Evolutionary conservation across 345 rosid species (phyloP).

Genomic region (Arabidopsis arenosa): DNA sequence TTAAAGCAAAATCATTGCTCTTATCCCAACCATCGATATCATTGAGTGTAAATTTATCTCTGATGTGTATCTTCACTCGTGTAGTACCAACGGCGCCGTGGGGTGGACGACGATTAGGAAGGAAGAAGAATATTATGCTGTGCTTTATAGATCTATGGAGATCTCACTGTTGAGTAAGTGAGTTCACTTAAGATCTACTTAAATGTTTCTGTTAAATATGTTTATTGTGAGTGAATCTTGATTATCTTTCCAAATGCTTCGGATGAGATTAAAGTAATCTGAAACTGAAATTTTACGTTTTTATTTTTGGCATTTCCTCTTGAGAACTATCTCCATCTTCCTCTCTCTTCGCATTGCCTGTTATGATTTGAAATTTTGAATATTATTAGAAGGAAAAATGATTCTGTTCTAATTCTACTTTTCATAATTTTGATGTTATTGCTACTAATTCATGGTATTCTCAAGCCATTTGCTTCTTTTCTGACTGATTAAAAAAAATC

Average conservation of each 20-base stretch:
- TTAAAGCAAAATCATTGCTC: not conserved
- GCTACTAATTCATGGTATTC: not conserved
- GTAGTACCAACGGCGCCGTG: slow-evolving; percentile 73
- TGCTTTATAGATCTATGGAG: slow-evolving; percentile 33
- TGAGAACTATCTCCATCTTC: slow-evolving; percentile 21
- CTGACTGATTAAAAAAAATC: not conserved
- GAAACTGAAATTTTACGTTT: slow-evolving; percentile 11
- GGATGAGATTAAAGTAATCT: slow-evolving; percentile 24
- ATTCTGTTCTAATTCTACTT: not conserved
- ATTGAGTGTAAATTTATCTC: not conserved
- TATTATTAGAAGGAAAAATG: not conserved
- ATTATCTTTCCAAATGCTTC: slow-evolving; percentile 25
- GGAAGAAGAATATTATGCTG: slow-evolving; percentile 14
- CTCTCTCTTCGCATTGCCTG: not conserved
- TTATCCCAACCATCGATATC: not conserved
- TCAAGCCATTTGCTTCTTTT: slow-evolving; percentile 6
- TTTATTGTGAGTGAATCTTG: slow-evolving; percentile 33
- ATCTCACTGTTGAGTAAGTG: slow-evolving; percentile 22
- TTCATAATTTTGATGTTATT: not conserved
- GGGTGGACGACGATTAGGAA: slow-evolving; percentile 82
- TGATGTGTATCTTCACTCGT: not conserved
- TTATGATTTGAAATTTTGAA: not conserved
- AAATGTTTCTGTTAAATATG: slow-evolving; percentile 32
- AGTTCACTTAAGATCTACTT: slow-evolving; percentile 21
- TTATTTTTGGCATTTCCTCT: slow-evolving; percentile 1